phyloP scores from a whole-genome alignment of 225 moss, liverwort and hornwort species.

The Takakia lepidozioides region DNA sequence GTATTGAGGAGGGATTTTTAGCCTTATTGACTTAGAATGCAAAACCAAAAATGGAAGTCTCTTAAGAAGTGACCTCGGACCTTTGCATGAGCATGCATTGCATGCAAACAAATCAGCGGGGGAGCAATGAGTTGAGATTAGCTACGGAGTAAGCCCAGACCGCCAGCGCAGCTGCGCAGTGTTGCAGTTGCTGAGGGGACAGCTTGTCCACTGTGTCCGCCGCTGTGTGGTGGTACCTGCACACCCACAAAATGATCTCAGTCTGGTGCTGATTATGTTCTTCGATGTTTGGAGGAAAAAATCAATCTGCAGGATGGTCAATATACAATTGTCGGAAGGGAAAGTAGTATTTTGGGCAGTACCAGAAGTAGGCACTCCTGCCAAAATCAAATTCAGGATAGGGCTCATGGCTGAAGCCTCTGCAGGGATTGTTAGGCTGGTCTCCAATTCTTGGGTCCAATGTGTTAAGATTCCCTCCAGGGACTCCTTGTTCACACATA shows the following conservation, averaged over 20 bases:
- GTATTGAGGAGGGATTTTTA: too few species aligned
- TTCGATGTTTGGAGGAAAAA: too few species aligned
- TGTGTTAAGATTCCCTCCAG: constrained; percentile 51
- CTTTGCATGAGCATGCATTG: too few species aligned
- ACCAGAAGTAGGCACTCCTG: constrained; percentile 66
- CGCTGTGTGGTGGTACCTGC: constrained; percentile 85
- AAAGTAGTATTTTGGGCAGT: too few species aligned
- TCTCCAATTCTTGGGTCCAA: constrained; percentile 53
- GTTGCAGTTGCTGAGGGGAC: constrained; percentile 66
- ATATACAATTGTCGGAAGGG: too few species aligned
- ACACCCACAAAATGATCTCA: constrained; percentile 1
- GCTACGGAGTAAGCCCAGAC: constrained; percentile 70
- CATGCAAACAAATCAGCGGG: too few species aligned
- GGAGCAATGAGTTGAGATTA: constrained; percentile 61
- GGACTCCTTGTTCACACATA: constrained; percentile 54
- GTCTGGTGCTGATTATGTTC: too few species aligned
- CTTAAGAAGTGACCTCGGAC: too few species aligned
- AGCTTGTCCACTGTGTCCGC: constrained; percentile 90
- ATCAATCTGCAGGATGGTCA: too few species aligned
- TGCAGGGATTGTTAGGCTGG: constrained; percentile 58
- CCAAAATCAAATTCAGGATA: constrained; percentile 18
- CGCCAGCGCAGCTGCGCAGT: constrained; percentile 57
- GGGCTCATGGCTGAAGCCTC: constrained; percentile 25
- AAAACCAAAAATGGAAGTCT: too few species aligned
- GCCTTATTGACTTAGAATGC: too few species aligned